Evolutionary conservation across 257 asterid genomes (phyloP).

Genomic region (Ligustrum vulgare): DNA sequence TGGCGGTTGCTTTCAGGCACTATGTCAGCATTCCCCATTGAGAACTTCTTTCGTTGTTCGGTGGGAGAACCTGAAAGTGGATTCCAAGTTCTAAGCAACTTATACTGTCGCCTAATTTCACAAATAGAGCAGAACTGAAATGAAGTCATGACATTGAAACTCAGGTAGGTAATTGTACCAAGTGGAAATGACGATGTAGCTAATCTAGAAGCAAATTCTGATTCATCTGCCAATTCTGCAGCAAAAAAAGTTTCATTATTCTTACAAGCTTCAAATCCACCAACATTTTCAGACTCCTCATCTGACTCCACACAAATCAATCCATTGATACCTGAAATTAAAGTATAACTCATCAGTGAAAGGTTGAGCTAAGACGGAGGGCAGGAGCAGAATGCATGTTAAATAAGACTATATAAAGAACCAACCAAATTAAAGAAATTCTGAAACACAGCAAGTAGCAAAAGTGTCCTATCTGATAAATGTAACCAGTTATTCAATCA

Average conservation of each 20-base stretch:
- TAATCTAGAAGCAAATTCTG: slow-evolving; percentile 37
- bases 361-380: slow-evolving; percentile 9
- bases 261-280: slow-evolving; percentile 31
- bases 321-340: slow-evolving; percentile 42
- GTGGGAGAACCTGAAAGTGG: slow-evolving; percentile 36
- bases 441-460: slow-evolving; percentile 10
- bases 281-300: slow-evolving; percentile 50
- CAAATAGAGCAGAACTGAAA: slow-evolving; percentile 14
- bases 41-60: slow-evolving; percentile 26
- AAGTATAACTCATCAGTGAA: neutral
- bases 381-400: slow-evolving; percentile 12
- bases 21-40: slow-evolving; percentile 33
- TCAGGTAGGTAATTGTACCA: slow-evolving; percentile 35
- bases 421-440: neutral
- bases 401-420: neutral
- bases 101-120: slow-evolving; percentile 16
- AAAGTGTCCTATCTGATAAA: slow-evolving; percentile 1
- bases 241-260: slow-evolving; percentile 33
- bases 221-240: slow-evolving; percentile 32
- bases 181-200: slow-evolving; percentile 38
- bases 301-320: slow-evolving; percentile 70
- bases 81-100: slow-evolving; percentile 24
- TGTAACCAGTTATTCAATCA: slow-evolving; percentile 1
- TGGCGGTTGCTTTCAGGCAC: slow-evolving; percentile 32
- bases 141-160: slow-evolving; percentile 15